These are phyloP conservation scores for Panaeolus cyanescens DNA, from an alignment of 768 basidiomycete species.

Conservation along the genomic window DNA sequence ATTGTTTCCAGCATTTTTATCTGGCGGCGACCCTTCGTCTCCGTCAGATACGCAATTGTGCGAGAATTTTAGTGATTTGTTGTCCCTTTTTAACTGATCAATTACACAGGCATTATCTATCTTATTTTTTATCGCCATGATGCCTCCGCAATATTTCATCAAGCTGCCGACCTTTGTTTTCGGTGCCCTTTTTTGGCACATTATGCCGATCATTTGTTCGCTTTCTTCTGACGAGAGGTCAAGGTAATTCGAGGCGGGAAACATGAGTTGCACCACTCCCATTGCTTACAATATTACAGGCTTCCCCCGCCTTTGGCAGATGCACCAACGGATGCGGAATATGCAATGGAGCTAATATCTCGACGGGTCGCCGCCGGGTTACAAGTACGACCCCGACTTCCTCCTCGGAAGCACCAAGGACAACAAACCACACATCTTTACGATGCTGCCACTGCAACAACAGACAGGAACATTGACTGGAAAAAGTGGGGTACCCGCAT, in stretches of 20 bases:
- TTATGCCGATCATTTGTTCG: constrained; percentile 54
- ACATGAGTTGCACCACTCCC: neutral
- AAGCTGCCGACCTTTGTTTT: constrained; percentile 47
- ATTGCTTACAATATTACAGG: constrained; percentile 25
- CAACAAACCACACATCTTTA: constrained; percentile 12
- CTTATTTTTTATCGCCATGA: constrained; percentile 40
- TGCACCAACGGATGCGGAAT: constrained; percentile 68
- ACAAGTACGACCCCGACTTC: constrained; percentile 38
- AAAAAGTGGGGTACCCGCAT: constrained; percentile 56
- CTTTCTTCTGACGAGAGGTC: constrained; percentile 47
- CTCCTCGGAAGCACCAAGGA: constrained; percentile 13
- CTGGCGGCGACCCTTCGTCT: constrained; percentile 61
- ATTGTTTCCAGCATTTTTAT: constrained; percentile 52
- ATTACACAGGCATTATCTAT: constrained; percentile 37
- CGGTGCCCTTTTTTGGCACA: constrained; percentile 67
- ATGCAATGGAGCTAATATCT: constrained; percentile 70
- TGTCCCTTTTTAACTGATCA: constrained; percentile 3
- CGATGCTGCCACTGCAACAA: neutral
- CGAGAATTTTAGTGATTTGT: constrained; percentile 13
- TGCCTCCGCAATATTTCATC: constrained; percentile 52
- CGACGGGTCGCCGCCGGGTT: constrained; percentile 58
- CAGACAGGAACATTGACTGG: constrained; percentile 41
- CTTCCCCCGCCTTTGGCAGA: constrained; percentile 48
- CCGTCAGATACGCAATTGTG: constrained; percentile 50
- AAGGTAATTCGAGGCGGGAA: constrained; percentile 35